Base-by-base conservation (phyloP, 352 stramenopile species). In the Phytophthora macrochlamydospora region DNA sequence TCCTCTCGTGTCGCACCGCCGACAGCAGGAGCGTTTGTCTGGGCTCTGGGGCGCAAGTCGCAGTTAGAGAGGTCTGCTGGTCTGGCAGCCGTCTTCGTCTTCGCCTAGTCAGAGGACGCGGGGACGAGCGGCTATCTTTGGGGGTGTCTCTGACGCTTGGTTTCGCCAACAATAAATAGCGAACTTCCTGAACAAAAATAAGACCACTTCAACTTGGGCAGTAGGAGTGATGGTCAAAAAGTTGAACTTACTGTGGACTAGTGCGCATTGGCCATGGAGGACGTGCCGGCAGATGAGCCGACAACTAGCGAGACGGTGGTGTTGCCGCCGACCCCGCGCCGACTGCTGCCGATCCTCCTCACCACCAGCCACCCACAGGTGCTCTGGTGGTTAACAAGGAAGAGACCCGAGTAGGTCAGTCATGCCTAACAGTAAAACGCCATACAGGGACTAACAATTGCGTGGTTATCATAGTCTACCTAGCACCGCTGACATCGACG, bases 401-500 rank as follows among this genome's bases (percentile, higher is more conserved):
- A 37, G 59, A 69, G 5, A 71, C 51, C 55, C 75, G 58, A 51
- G 51, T 83, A 53, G 75, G 75, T 83, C 46, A 51, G 18, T 24
- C 18, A 24, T 24, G 18, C 18, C 18, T 24, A 24, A 24, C 18
- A 24, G 18, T 24, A 24, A 24, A 24, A 24, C 18, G 18, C 18
- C 18, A 24, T 24, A 24, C 18, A 24, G 18, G 18, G 18, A 24
- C 18, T 24, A 24, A 24, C 18, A 24, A 24, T 24, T 56, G 24
- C 13, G 42, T 24, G 38, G 42, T 38, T 7, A 14, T 28, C 48
- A 37, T 33, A 84, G 76, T 84, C 53, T 84, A 81, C 35, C 50
- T 78, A 51, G 67, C 70, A 1, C 76, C 76, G 2, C 42, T 84
- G 30, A 69, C 67, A 32, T 73, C 73, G 12, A 76, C 78, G 32